phyloP scores from a whole-genome alignment of 495 filamentous ascomycete species.

The Aeminium ludgeri region DNA sequence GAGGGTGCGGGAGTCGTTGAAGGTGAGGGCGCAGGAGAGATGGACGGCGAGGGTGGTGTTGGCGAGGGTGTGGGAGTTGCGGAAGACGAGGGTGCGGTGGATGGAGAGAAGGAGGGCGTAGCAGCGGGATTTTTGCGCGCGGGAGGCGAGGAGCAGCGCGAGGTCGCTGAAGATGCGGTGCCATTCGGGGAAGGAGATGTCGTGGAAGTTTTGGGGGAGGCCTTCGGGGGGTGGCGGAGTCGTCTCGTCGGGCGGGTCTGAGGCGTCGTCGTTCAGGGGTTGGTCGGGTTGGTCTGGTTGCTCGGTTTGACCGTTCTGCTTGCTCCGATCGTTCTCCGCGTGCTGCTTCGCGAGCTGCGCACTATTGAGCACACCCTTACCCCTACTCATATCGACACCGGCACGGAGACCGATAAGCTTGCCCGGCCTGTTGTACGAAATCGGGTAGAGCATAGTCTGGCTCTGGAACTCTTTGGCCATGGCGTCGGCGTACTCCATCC shows the following conservation, averaged over 20 bases:
- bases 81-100: conserved; percentile 56
- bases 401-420: too few relatives aligned
- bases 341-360: too few relatives aligned
- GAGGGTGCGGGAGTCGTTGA: conserved; percentile 63
- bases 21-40: conserved; percentile 71
- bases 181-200: conserved; percentile 67
- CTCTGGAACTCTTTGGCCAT: conserved; percentile 62
- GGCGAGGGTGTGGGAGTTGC: conserved; percentile 41
- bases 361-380: too few relatives aligned
- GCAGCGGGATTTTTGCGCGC: conserved; percentile 41
- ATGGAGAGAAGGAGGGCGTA: conserved; percentile 63
- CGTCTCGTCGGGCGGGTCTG: too few relatives aligned
- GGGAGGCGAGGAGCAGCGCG: conserved; percentile 51
- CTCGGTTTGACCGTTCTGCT: conserved; percentile 42
- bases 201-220: conserved; percentile 52
- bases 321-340: too few relatives aligned
- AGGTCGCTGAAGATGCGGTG: conserved; percentile 82
- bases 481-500: conserved; percentile 57
- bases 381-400: too few relatives aligned
- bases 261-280: too few relatives aligned
- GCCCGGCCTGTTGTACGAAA: too few relatives aligned
- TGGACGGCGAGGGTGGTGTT: conserved; percentile 40
- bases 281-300: conserved; percentile 30
- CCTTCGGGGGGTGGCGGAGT: too few relatives aligned
- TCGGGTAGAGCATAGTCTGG: background rate